Evolutionary conservation across 257 asterid species (phyloP), one percentile per base, ranked within the genome.

Genomic region (Verbascum thapsus): DNA sequence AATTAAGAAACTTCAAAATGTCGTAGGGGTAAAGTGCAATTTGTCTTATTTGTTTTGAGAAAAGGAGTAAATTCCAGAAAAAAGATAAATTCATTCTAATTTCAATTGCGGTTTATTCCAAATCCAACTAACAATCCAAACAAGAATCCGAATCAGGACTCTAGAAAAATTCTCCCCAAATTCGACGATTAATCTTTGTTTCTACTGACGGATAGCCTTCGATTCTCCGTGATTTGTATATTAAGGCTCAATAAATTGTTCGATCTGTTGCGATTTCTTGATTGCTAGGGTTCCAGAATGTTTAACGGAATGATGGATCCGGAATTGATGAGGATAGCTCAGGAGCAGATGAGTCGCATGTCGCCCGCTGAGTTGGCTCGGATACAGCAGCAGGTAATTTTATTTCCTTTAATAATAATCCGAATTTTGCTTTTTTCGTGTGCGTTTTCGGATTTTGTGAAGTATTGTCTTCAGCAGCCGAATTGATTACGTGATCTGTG

Each of bases 311-410:
- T 85, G 95, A 86, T 88, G 96, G 97, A 92, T 84, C 99, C 99
- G 51, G 97, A 89, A 51, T 30, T 92, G 83, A 83, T 92, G 48
- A 73, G 88, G 80, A 74, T 89, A 70, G 99, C 99, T 57, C 99
- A 92, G 78, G 99, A 92, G 79, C 97, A 92, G 89, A 92, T 92
- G 95, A 87, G 86, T 66, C 97, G 96, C 64, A 92, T 92, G 99
- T 87, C 99, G 6, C 96, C 99, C 10, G 91, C 84, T 63, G 96
- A 92, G 43, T 70, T 92, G 69, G 96, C 99, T 49, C 80, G 91
- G 75, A 87, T 92, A 65, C 99, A 89, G 63, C 95, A 92, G 75
- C 96, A 92, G 99, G 99, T 87, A 54, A n/a, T n/a, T 53, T 57
- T 48, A 2, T 40, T 22, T 43, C 19, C 3, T 58, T 50, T 53